Evolutionary conservation across 345 rosid genomes (phyloP).

Genomic region (Brassica juncea): DNA sequence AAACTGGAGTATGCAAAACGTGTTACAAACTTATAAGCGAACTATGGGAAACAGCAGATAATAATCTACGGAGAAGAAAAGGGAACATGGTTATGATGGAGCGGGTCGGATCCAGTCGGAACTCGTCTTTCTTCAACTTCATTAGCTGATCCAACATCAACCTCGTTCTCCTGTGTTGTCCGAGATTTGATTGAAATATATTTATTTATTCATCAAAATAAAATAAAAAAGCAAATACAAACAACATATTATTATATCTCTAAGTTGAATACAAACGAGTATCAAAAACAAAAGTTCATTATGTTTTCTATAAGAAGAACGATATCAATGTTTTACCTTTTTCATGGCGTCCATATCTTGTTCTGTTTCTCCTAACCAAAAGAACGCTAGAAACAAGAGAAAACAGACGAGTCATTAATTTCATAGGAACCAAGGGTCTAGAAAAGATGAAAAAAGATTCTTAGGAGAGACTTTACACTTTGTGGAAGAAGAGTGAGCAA

Average conservation of each 20-base stretch:
- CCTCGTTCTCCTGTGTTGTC: conserved; percentile 28
- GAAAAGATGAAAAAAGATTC: background rate
- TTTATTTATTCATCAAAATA: background rate
- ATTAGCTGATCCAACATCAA: conserved; percentile 6
- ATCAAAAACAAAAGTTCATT: background rate
- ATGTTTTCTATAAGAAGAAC: background rate
- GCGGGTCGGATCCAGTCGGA: conserved; percentile 45
- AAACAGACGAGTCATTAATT: background rate
- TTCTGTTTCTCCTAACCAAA: conserved; percentile 29
- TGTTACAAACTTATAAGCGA: conserved; percentile 8
- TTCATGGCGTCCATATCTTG: conserved; percentile 23
- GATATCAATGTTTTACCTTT: background rate
- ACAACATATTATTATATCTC: no score
- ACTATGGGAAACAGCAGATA: background rate
- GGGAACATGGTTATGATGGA: conserved; percentile 39
- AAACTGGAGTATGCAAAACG: background rate
- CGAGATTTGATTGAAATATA: background rate
- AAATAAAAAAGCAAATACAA: no score
- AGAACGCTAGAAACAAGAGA: conserved; percentile 14
- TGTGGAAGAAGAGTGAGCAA: conserved; percentile 31
- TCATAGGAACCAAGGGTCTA: background rate
- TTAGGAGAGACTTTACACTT: conserved; percentile 23
- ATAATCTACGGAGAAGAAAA: conserved; percentile 22
- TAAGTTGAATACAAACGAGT: no score
- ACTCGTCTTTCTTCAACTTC: conserved; percentile 44